Percentiles rank a stretch among this genome's conserved stretches.
phyloP scores from a whole-genome alignment of 352 stramenopile genomes.

The Globisporangium canariense region DNA sequence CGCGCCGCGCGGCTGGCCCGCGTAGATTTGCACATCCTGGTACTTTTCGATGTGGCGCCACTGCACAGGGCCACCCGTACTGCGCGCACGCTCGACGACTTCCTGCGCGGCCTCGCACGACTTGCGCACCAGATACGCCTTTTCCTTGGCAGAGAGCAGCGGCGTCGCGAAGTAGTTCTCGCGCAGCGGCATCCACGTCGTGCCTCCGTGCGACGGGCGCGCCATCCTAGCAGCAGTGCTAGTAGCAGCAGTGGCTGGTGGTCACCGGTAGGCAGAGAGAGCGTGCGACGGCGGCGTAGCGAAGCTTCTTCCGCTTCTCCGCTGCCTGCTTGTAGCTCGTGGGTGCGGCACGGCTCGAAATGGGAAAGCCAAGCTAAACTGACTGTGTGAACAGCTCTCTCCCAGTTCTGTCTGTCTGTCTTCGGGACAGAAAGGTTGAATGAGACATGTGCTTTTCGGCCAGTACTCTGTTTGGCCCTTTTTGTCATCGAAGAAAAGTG shows the following conservation, averaged over 20 bases:
- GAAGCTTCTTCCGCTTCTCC: too few relatives aligned
- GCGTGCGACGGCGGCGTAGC: too few relatives aligned
- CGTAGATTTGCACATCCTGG: conserved; percentile 76
- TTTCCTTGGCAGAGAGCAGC: conserved; percentile 61
- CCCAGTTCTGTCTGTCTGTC: too few relatives aligned
- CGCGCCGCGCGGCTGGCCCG: conserved; percentile 42
- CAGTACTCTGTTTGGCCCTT: too few relatives aligned
- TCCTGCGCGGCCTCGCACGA: conserved; percentile 74
- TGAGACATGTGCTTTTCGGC: too few relatives aligned
- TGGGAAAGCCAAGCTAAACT: too few relatives aligned
- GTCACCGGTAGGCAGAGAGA: not conserved
- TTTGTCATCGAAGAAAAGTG: too few relatives aligned
- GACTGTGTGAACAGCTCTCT: too few relatives aligned
- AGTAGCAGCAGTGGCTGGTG: not conserved
- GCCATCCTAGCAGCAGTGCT: conserved; percentile 3
- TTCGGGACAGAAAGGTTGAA: too few relatives aligned
- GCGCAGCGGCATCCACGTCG: conserved; percentile 63
- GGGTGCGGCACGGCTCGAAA: too few relatives aligned
- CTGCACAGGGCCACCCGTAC: conserved; percentile 52
- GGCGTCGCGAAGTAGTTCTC: conserved; percentile 77
- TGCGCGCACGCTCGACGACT: conserved; percentile 70
- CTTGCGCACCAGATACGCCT: conserved; percentile 76
- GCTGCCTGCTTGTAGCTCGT: too few relatives aligned
- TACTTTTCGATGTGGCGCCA: conserved; percentile 79
- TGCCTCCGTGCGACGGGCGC: conserved; percentile 5